These are phyloP conservation scores for Daldinia sp. DNA, from an alignment of 2,329 filamentous ascomycete species.

Conservation along the genomic window DNA sequence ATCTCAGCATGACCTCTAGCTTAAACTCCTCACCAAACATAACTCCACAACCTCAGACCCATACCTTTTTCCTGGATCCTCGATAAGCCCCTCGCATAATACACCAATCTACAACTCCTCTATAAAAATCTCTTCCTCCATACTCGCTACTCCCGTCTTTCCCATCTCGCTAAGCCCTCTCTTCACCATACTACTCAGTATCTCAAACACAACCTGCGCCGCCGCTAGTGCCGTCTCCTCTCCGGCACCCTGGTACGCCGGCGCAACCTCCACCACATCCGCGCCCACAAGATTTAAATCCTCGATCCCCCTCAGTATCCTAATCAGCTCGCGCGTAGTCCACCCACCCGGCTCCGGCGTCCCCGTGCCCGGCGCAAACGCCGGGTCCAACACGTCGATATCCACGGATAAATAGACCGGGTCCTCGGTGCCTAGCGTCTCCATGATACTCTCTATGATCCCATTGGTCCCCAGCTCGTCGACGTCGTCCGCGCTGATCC, in stretches of 20 bases:
- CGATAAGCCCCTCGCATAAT: background rate
- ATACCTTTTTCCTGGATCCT: background rate
- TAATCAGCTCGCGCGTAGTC: constrained; percentile 88
- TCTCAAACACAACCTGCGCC: constrained; percentile 86
- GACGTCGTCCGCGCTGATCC: constrained; percentile 87
- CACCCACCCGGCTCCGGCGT: constrained; percentile 92
- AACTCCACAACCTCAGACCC: background rate
- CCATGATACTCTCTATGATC: constrained; percentile 77
- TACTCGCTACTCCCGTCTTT: constrained; percentile 46
- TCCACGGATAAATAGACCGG: constrained; percentile 85
- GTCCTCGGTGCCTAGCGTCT: constrained; percentile 76
- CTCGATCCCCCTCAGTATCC: constrained; percentile 85
- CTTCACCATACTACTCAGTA: constrained; percentile 82
- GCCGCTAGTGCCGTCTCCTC: constrained; percentile 87
- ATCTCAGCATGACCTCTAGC: background rate
- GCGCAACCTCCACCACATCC: constrained; percentile 89
- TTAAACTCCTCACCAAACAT: background rate
- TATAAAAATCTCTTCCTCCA: constrained; percentile 33
- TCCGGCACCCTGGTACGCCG: constrained; percentile 82
- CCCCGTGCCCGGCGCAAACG: constrained; percentile 77
- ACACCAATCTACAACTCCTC: constrained; percentile 44
- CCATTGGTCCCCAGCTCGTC: constrained; percentile 82
- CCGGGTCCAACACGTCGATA: constrained; percentile 81
- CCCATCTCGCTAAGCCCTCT: constrained; percentile 57
- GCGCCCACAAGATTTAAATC: constrained; percentile 87